Conservation (phyloP, 805 yeast genomes). For the Yarrowia divulgata region DNA sequence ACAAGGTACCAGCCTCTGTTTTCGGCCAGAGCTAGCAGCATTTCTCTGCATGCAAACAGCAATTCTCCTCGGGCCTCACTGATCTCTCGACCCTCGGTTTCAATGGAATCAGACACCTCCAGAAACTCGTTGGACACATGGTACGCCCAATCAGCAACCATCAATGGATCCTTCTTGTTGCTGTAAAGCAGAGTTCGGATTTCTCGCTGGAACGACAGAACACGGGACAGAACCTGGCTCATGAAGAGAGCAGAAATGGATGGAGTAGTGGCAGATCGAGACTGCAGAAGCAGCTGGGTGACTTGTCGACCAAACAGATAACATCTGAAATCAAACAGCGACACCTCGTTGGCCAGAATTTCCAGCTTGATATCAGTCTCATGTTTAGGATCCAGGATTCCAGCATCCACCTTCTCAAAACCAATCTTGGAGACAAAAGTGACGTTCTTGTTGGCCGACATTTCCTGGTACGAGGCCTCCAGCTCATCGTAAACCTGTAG, state of each 20-base stretch:
- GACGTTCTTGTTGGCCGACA: conserved; percentile 46
- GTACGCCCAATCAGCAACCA: conserved; percentile 50
- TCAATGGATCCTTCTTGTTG: conserved; percentile 43
- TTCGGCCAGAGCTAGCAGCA: conserved; percentile 48
- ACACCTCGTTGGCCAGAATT: conserved; percentile 51
- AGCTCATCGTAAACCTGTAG: conserved; percentile 60
- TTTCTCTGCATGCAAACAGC: conserved; percentile 52
- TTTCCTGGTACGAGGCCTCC: conserved; percentile 48
- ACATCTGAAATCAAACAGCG: conserved; percentile 53
- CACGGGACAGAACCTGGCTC: conserved; percentile 48
- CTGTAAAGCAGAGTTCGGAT: conserved; percentile 47
- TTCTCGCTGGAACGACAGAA: conserved; percentile 55
- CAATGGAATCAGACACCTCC: conserved; percentile 47
- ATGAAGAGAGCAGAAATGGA: conserved; percentile 43
- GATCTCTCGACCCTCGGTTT: conserved; percentile 50
- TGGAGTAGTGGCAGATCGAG: conserved; percentile 46
- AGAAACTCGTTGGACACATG: conserved; percentile 55
- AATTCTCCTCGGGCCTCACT: conserved; percentile 55
- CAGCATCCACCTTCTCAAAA: conserved; percentile 43
- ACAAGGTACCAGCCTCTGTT: conserved; percentile 47
- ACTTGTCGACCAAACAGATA: conserved; percentile 52
- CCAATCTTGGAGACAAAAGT: conserved; percentile 48
- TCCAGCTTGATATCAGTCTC: conserved; percentile 46
- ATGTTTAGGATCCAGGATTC: conserved; percentile 43
- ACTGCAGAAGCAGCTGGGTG: conserved; percentile 47